Conservation (phyloP, 208 protist genomes). For the Leishmania turanica region DNA sequence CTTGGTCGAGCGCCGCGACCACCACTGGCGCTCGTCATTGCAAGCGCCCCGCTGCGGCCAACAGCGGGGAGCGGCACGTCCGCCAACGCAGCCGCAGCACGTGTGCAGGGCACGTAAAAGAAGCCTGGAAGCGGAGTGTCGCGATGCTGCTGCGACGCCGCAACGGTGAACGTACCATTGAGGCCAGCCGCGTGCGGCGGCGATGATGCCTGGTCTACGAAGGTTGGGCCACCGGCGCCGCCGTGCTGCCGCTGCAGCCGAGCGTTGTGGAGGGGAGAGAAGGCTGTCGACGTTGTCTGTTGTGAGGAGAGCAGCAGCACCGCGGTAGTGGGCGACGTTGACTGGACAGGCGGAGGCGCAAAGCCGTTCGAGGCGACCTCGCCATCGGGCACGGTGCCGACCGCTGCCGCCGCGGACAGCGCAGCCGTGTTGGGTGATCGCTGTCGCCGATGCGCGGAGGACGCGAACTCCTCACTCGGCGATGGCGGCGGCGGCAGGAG, state of each 20-base stretch:
- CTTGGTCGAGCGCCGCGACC: background rate
- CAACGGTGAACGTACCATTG: background rate
- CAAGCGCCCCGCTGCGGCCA: background rate
- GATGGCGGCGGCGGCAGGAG: background rate
- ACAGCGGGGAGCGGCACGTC: background rate
- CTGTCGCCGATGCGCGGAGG: constrained; percentile 1
- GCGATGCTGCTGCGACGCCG: background rate
- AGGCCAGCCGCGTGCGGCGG: background rate
- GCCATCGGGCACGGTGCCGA: constrained; percentile 1
- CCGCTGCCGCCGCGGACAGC: background rate
- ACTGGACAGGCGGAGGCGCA: too few relatives aligned
- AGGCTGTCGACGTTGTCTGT: background rate
- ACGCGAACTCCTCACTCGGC: background rate
- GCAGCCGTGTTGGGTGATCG: background rate
- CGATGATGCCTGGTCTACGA: background rate
- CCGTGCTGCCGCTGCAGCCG: constrained; percentile 6
- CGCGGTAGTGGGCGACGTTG: background rate
- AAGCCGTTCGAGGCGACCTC: constrained; percentile 26
- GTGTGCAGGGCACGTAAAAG: constrained; percentile 23
- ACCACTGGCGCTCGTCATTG: background rate
- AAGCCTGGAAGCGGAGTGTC: constrained; percentile 10
- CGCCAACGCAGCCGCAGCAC: background rate
- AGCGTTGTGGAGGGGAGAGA: background rate
- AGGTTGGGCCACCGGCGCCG: background rate
- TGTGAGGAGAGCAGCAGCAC: background rate